These are phyloP conservation scores for Exophiala sideris DNA, from an alignment of 2,329 filamentous ascomycete genomes.

Conservation along the genomic window DNA sequence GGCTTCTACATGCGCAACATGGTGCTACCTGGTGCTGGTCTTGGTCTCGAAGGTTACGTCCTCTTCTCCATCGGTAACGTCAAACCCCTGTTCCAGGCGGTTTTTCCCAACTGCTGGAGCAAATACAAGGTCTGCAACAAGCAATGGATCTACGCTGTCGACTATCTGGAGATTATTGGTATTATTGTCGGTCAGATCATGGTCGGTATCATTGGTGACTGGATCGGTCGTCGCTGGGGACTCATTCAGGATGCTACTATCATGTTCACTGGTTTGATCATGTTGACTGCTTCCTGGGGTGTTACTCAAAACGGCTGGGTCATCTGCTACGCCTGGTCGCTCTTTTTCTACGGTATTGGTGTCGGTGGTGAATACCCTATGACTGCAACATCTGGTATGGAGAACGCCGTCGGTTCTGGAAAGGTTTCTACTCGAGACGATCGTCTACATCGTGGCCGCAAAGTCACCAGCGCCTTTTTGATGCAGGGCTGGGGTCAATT, in stretches of 20 bases:
- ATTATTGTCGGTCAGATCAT: conserved; percentile 92
- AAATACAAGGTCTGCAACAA: conserved; percentile 63
- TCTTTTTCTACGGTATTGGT: conserved; percentile 81
- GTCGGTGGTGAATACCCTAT: conserved; percentile 69
- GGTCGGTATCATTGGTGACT: conserved; percentile 76
- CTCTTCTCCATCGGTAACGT: conserved; percentile 96
- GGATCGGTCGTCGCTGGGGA: conserved; percentile 87
- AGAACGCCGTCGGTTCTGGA: conserved; percentile 80
- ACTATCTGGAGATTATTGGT: conserved; percentile 88
- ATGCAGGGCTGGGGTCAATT: conserved; percentile 99
- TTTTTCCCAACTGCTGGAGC: conserved; percentile 78
- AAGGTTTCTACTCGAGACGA: conserved; percentile 88
- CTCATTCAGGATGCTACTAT: conserved; percentile 91
- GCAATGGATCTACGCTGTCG: conserved; percentile 79
- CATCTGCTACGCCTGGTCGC: conserved; percentile 91
- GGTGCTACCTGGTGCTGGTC: conserved; percentile 85
- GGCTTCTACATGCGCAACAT: conserved; percentile 85
- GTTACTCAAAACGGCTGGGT: conserved; percentile 87
- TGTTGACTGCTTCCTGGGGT: conserved; percentile 91
- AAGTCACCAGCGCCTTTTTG: conserved; percentile 91
- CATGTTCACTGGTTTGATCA: conserved; percentile 89
- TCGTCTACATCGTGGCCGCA: conserved; percentile 89
- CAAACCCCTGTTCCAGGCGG: conserved; percentile 71
- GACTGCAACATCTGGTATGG: conserved; percentile 92
- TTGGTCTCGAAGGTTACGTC: conserved; percentile 91